These are phyloP conservation scores for Neurospora sp. DNA, from an alignment of 495 filamentous ascomycete species.

Conservation along the genomic window DNA sequence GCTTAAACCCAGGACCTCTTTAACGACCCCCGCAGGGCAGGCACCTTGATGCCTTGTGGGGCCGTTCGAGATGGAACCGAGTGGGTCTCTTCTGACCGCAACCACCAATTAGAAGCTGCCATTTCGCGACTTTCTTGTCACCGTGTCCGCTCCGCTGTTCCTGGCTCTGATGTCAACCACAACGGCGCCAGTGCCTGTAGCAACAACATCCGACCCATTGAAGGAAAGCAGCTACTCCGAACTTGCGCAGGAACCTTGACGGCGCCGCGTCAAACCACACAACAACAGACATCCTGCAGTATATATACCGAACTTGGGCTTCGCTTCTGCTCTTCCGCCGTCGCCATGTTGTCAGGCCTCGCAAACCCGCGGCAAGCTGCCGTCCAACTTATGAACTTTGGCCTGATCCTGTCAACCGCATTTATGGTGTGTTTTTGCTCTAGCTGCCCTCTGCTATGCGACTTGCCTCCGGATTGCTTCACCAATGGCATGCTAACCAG, in stretches of 20 bases:
- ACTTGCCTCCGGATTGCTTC: neutral
- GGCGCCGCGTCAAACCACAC: neutral
- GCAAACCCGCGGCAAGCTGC: conserved; percentile 72
- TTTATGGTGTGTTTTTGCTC: conserved; percentile 56
- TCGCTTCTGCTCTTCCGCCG: neutral
- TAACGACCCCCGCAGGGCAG: neutral
- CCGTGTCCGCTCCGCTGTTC: neutral
- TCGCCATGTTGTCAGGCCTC: conserved; percentile 61
- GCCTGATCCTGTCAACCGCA: conserved; percentile 82
- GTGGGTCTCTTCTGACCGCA: neutral
- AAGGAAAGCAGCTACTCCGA: neutral
- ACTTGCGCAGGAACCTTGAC: neutral
- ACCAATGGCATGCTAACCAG: neutral
- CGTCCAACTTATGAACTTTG: conserved; percentile 91
- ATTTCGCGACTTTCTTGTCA: conserved; percentile 8
- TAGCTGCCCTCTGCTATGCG: neutral
- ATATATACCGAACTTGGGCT: neutral
- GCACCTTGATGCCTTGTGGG: neutral
- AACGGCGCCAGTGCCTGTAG: neutral
- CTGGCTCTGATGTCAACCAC: neutral
- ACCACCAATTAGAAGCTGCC: conserved; percentile 10
- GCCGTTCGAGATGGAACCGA: neutral
- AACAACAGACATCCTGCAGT: neutral
- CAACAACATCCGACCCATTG: neutral
- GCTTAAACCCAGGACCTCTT: too few relatives aligned